Evolutionary conservation across 495 filamentous ascomycete genomes (phyloP).

Genomic region (Penicillium cosmopolitanum): DNA sequence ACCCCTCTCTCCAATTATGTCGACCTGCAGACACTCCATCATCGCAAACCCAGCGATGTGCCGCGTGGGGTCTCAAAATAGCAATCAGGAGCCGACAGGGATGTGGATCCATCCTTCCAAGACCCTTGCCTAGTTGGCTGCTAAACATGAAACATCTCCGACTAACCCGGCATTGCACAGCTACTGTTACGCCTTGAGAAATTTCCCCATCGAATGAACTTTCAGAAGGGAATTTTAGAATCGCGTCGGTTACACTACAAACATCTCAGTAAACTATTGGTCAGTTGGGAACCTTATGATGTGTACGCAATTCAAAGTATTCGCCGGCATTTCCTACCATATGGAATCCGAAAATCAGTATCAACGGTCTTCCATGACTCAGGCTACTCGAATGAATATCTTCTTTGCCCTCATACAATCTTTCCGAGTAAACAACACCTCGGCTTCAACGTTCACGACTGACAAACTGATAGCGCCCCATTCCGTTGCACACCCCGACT

Average conservation of each 20-base stretch:
- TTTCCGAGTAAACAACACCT: no score
- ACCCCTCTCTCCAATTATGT: background rate
- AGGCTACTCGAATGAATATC: no score
- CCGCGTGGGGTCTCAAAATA: background rate
- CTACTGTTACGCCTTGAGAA: conserved; percentile 74
- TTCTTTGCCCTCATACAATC: no score
- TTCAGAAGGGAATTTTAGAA: conserved; percentile 76
- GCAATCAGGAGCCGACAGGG: conserved; percentile 1
- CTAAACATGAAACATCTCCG: background rate
- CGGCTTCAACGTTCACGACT: background rate
- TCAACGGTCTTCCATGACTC: background rate
- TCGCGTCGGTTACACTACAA: conserved; percentile 68
- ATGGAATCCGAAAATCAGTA: background rate
- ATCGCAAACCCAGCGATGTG: background rate
- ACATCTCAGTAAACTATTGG: conserved; percentile 72
- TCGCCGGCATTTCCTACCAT: no score
- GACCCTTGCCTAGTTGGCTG: background rate
- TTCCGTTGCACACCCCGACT: conserved; percentile 83
- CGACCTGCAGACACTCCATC: background rate
- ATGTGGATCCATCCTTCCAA: background rate
- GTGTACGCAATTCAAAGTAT: no score
- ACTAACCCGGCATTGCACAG: conserved; percentile 30
- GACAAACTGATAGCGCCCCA: conserved; percentile 62
- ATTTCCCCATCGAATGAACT: conserved; percentile 78
- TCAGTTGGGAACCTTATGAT: conserved; percentile 24